Percentiles rank a stretch among this genome's conserved stretches.
phyloP scores from a whole-genome alignment of 768 basidiomycete genomes.

The Suillus variegatus region DNA sequence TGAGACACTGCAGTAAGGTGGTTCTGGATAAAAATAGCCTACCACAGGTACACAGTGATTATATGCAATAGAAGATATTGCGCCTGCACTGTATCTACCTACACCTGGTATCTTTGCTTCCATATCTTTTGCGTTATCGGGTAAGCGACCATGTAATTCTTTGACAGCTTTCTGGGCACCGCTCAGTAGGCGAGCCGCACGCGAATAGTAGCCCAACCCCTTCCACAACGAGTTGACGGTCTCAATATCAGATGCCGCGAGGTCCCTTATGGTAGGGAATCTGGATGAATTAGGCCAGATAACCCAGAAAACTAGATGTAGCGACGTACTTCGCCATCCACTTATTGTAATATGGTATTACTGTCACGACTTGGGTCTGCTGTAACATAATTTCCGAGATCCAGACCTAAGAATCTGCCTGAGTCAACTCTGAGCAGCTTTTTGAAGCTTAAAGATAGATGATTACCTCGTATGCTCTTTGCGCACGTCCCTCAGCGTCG shows the following conservation, averaged over 20 bases:
- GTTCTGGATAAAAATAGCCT: conserved; percentile 32
- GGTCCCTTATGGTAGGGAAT: conserved; percentile 78
- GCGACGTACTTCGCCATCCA: conserved; percentile 78
- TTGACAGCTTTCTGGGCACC: conserved; percentile 82
- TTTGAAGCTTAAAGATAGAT: neutral
- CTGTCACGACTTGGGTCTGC: conserved; percentile 91
- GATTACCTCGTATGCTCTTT: conserved; percentile 89
- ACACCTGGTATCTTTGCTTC: conserved; percentile 85
- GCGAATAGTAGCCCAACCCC: conserved; percentile 88
- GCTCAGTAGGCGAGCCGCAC: conserved; percentile 76
- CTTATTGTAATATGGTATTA: conserved; percentile 89
- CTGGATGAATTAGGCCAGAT: conserved; percentile 34
- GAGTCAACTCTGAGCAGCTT: neutral
- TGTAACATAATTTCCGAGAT: conserved; percentile 95
- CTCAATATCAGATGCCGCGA: conserved; percentile 75
- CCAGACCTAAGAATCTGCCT: conserved; percentile 60
- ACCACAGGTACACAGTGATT: conserved; percentile 83
- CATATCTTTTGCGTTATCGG: conserved; percentile 78
- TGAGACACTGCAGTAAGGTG: neutral
- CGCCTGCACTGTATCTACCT: conserved; percentile 86
- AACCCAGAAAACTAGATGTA: neutral
- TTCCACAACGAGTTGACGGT: conserved; percentile 91
- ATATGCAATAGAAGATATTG: conserved; percentile 86
- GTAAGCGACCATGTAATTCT: conserved; percentile 69
- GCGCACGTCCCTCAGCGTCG: conserved; percentile 61